phyloP scores from a whole-genome alignment of 805 yeast genomes.

The Metschnikowia arizonensis region DNA sequence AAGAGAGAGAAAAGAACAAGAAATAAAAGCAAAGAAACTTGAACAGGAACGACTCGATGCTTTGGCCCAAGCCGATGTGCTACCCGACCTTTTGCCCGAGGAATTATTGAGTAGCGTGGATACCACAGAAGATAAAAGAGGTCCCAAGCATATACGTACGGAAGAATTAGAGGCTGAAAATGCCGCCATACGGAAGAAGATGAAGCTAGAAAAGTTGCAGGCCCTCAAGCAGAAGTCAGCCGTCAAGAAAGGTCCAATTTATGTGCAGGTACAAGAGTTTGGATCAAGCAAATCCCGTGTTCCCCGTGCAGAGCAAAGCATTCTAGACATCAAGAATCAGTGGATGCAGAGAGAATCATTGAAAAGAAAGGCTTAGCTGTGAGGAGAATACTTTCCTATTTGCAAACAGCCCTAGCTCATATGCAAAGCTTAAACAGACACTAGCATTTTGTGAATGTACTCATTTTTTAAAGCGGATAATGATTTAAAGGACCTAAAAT shows the following conservation, averaged over 20 bases:
- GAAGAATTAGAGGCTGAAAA: constrained; percentile 33
- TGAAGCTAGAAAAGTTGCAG: constrained; percentile 33
- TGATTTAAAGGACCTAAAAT: not conserved
- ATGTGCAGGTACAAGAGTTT: constrained; percentile 32
- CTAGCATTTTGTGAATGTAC: not conserved
- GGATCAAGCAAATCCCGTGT: constrained; percentile 24
- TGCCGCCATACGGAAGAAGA: constrained; percentile 25
- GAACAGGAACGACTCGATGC: constrained; percentile 8
- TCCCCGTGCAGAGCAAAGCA: constrained; percentile 34
- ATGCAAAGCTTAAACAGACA: not conserved
- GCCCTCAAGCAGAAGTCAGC: constrained; percentile 23
- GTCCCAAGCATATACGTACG: constrained; percentile 29
- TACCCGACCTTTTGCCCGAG: constrained; percentile 43
- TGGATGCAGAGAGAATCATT: constrained; percentile 42
- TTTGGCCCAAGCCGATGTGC: constrained; percentile 19
- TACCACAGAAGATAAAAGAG: constrained; percentile 8
- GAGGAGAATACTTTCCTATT: not conserved
- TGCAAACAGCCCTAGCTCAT: not conserved
- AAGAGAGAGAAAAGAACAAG: constrained; percentile 18
- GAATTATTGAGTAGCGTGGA: constrained; percentile 28
- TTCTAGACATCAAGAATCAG: constrained; percentile 29
- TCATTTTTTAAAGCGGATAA: not conserved
- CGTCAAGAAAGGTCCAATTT: constrained; percentile 39
- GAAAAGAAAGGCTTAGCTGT: constrained; percentile 24
- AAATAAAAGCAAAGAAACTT: constrained; percentile 17